A percentile compares a stretch with the other conserved stretches of the same genome.
phyloP scores from a whole-genome alignment of 495 filamentous ascomycete genomes.

The Parathielavia appendiculata region DNA sequence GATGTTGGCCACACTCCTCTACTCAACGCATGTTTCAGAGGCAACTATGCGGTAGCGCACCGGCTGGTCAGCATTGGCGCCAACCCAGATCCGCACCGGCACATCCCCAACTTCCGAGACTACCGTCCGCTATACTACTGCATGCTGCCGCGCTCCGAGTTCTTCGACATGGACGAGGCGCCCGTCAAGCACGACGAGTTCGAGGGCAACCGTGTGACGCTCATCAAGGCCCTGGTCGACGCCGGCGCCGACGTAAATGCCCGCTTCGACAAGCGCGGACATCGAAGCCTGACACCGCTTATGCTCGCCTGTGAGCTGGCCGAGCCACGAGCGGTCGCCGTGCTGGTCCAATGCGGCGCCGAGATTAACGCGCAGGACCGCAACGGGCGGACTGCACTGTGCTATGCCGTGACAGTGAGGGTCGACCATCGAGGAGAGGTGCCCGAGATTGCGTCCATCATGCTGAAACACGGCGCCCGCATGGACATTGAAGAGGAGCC shows the following conservation, averaged over 20 bases:
- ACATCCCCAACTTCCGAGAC: conserved; percentile 25
- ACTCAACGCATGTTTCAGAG: conserved; percentile 24
- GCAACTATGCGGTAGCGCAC: conserved; percentile 29
- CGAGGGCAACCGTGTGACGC: conserved; percentile 22
- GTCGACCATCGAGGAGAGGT: conserved; percentile 25
- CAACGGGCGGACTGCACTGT: conserved; percentile 20
- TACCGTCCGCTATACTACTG: conserved; percentile 26
- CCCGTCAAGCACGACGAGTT: conserved; percentile 28
- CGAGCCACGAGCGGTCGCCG: conserved; percentile 21
- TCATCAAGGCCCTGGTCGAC: conserved; percentile 26
- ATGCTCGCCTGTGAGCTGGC: conserved; percentile 31
- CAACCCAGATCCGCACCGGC: conserved; percentile 26
- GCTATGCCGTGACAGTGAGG: conserved; percentile 20
- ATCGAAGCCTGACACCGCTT: conserved; percentile 21
- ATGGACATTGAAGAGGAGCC: conserved; percentile 27
- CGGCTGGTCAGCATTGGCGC: conserved; percentile 24
- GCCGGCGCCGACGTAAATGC: conserved; percentile 26
- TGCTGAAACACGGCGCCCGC: conserved; percentile 20
- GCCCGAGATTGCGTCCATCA: conserved; percentile 19
- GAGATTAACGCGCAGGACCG: conserved; percentile 25
- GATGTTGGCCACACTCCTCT: conserved; percentile 26
- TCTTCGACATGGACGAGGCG: conserved; percentile 25
- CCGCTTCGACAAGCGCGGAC: conserved; percentile 24
- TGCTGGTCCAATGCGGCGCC: conserved; percentile 21
- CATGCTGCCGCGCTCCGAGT: conserved; percentile 23